Evolutionary conservation across 169 alveolate genomes (phyloP).

Genomic region (Perkinsus chesapeaki): DNA sequence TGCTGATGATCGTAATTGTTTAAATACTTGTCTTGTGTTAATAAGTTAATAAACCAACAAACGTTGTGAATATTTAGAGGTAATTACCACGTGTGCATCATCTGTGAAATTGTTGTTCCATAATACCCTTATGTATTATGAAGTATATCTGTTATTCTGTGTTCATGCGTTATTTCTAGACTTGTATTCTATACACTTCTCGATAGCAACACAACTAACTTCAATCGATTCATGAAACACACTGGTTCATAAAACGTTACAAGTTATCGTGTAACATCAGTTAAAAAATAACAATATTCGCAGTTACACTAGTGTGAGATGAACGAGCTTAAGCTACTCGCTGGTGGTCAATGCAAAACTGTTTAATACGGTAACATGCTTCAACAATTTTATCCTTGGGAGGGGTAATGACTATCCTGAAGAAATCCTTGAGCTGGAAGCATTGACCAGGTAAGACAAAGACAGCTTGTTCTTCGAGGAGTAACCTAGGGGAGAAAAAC

Average conservation of each 20-base stretch:
- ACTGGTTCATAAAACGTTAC: no score
- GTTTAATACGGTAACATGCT: background rate
- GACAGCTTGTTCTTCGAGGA: background rate
- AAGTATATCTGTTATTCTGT: no score
- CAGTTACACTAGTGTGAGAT: background rate
- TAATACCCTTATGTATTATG: no score
- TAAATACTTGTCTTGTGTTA: background rate
- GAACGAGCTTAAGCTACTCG: background rate
- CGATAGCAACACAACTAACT: no score
- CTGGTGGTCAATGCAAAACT: background rate
- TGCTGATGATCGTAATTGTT: background rate
- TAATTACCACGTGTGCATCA: no score
- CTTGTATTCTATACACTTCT: no score
- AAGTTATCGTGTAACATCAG: no score
- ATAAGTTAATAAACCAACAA: background rate
- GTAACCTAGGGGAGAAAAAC: background rate
- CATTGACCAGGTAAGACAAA: background rate
- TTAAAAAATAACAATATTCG: background rate
- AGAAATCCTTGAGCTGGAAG: background rate
- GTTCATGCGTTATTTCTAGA: no score
- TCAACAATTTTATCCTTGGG: constrained; percentile 8
- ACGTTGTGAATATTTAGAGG: no score
- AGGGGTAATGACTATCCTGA: constrained; percentile 4
- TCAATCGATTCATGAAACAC: no score
- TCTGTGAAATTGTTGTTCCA: no score